Conservation (phyloP, 768 basidiomycete species). For the Pholiota microspora region DNA sequence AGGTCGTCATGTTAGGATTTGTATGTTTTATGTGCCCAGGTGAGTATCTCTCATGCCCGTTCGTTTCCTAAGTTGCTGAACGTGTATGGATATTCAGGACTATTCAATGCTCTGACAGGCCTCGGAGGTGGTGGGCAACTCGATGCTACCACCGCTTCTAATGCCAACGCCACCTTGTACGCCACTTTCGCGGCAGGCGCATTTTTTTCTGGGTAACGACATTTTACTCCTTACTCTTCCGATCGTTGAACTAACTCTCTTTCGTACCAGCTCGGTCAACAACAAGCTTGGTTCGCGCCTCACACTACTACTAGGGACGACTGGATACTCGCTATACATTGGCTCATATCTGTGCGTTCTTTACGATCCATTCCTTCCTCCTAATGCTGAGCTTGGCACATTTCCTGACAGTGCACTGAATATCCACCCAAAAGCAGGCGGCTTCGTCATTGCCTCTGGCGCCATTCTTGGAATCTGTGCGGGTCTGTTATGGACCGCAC, state of each 20-base stretch:
- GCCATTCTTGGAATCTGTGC: constrained; percentile 74
- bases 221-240: neutral
- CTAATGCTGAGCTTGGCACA: neutral
- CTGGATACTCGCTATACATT: constrained; percentile 77
- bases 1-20: constrained; percentile 63
- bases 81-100: constrained; percentile 36
- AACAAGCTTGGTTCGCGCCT: constrained; percentile 76
- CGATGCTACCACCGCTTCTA: constrained; percentile 61
- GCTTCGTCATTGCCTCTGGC: constrained; percentile 70
- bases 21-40: constrained; percentile 67
- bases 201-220: constrained; percentile 59
- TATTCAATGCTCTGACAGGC: constrained; percentile 79
- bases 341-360: constrained; percentile 63
- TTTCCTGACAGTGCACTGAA: constrained; percentile 60
- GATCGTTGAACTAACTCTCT: too few species aligned
- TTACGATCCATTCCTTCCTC: too few species aligned
- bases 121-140: constrained; percentile 80
- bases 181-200: constrained; percentile 44
- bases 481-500: constrained; percentile 76
- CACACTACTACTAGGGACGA: constrained; percentile 71
- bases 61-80: constrained; percentile 6
- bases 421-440: constrained; percentile 58
- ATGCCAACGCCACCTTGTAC: constrained; percentile 70
- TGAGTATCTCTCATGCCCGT: constrained; percentile 19
- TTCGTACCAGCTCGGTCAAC: constrained; percentile 70